Evolutionary conservation across 2,329 filamentous ascomycete species (phyloP).

Genomic region (Xylariaceae sp.): DNA sequence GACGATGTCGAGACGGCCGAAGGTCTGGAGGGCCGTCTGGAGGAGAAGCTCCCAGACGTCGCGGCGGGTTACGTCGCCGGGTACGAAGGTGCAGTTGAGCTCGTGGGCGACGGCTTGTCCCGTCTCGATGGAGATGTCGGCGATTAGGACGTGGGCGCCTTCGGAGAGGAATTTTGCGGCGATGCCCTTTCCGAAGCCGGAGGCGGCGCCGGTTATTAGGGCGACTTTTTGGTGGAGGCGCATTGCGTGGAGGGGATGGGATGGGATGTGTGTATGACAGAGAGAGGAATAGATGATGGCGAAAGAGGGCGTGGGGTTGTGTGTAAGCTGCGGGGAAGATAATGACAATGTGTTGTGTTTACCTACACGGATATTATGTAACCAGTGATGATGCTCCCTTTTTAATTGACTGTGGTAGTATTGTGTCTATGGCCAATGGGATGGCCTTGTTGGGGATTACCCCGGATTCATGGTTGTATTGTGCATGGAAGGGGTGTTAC

Average conservation of each 20-base stretch:
- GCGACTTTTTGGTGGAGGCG: constrained; percentile 40
- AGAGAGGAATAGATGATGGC: no score
- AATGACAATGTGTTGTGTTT: no score
- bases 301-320: no score
- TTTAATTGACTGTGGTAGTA: no score
- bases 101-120: constrained; percentile 45
- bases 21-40: constrained; percentile 40
- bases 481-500: no score
- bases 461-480: no score
- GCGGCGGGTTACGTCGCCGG: constrained; percentile 46
- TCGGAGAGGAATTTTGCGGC: constrained; percentile 54
- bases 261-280: not conserved
- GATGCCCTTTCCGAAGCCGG: constrained; percentile 60
- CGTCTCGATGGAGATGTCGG: constrained; percentile 52
- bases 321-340: no score
- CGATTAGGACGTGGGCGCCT: constrained; percentile 56
- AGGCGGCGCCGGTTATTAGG: constrained; percentile 50
- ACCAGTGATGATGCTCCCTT: no score
- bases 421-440: no score
- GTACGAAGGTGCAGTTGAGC: constrained; percentile 40
- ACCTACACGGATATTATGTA: no score
- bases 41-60: constrained; percentile 51
- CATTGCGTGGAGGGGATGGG: constrained; percentile 15
- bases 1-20: constrained; percentile 51
- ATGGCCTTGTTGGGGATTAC: no score